Evolutionary conservation across 345 rosid genomes (phyloP), one percentile per base, ranked within the genome.

Genomic region (Reutealis trisperma): DNA sequence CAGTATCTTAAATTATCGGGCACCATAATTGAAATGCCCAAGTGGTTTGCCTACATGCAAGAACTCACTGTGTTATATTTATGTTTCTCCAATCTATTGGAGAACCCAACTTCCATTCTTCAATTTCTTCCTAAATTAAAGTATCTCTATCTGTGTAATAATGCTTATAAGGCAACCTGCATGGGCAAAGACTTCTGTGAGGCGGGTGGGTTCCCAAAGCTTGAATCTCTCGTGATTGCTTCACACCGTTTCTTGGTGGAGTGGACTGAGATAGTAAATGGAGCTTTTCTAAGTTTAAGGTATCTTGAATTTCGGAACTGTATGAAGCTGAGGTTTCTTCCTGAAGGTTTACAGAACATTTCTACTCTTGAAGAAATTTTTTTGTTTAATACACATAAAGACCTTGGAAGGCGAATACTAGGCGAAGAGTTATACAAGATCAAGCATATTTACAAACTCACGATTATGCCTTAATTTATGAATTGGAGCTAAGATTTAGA

Each of bases 121-220:
- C 72, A 75, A 41, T 67, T 30, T 70, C 74, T 70, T 57, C 66
- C 81, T 8, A 71, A 72, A 45, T 30, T 71, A 60, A 72, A 78
- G 45, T 72, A 67, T 44, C 81, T 78, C 30, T 2, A 2, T 5
- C 59, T 78, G 19, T 41, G n/a, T n/a, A n/a, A 66, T 18, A 0
- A 54, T 10, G 81, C 72, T 69, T 62, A 52, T 63, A 71, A 59
- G 13, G 80, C 44, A 16, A 77, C 41, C 57, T 62, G 6, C 24
- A 78, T 78, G 54, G 72, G 76, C 6, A 64, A 71, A 8, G 81
- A 78, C 24, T 78, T 78, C 21, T 72, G 81, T 30, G 14, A 55
- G 30, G 76, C 66, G n/a, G 76, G 81, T 10, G 76, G 76, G 30
- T 78, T 62, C 25, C 57, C 47, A 0, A 59, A 41, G 59, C 42